Evolutionary conservation across 2,329 filamentous ascomycete species (phyloP), one percentile per base, ranked within the genome.

Genomic region (Botrytis cinerea): DNA sequence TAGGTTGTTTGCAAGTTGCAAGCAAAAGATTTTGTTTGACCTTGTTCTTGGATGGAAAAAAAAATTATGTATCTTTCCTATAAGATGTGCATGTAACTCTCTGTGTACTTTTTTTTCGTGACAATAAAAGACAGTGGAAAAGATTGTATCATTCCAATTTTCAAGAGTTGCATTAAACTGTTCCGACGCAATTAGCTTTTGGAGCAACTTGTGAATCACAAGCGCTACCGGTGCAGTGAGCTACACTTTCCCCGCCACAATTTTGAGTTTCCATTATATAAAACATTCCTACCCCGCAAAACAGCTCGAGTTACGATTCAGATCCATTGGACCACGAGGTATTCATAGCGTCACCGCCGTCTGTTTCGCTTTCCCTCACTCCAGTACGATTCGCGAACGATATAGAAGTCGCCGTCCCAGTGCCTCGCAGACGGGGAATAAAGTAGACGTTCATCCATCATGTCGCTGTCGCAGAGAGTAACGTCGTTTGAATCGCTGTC

Each of bases 381-480:
- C 5, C 3, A 10, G n/a, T 9, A 18, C n/a, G 51, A 57, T 28
- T 18, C 25, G 48, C 25, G 48, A 18, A 4, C 38, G 38, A 9
- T 57, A 32, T 57, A 57, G 43, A 68, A 54, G 25, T 46, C 38
- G 48, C 16, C 22, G 63, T 66, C 20, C 45, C 28, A 45, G 63
- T 66, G 28, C 45, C 28, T 28, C 43, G 28, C 35, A 14, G 64
- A 43, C 25, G 51, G 32, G 25, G 38, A 16, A 43, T 5, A 22
- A 32, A 35, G 66, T 43, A 14, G 48, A n/a, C 5, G 10, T n/a
- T n/a, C 2, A 0, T 32, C 0, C 40, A 60, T 18, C 8, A 78
- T 78, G 77, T 78, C 77, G 25, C 59, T 78, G 14, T 74, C 76
- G 40, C 73, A 78, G 43, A 71, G 78, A 72, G 75, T 79, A 6